These are phyloP conservation scores for Cercospora sp. DNA, from an alignment of 2,329 filamentous ascomycete species.

Conservation along the genomic window DNA sequence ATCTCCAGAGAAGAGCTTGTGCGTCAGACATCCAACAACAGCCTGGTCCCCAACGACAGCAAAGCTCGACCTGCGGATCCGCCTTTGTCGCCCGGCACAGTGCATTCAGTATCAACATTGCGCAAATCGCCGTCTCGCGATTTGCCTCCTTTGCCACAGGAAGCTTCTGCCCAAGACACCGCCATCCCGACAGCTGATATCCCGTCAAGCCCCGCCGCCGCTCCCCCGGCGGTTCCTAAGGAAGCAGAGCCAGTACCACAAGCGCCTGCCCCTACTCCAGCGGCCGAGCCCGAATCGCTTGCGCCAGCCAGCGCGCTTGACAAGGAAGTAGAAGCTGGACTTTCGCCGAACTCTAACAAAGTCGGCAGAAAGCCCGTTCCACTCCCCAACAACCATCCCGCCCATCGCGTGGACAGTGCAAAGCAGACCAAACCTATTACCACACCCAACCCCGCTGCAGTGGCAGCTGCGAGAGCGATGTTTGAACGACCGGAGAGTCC, in stretches of 20 bases:
- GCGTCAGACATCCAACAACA: constrained; percentile 32
- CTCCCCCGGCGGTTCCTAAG: constrained; percentile 13
- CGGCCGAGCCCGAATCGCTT: constrained; percentile 9
- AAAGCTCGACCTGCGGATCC: constrained; percentile 17
- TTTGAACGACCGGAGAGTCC: constrained; percentile 35
- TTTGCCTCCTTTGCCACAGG: constrained; percentile 13
- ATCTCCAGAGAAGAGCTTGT: constrained; percentile 33
- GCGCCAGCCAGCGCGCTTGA: constrained; percentile 23
- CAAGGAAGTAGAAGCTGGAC: constrained; percentile 27
- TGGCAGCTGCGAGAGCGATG: constrained; percentile 38
- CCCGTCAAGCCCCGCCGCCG: constrained; percentile 3
- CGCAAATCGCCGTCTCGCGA: constrained; percentile 16
- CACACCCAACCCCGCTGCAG: constrained; percentile 36
- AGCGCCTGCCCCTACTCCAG: constrained; percentile 8
- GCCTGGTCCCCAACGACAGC: constrained; percentile 27
- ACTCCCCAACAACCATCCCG: constrained; percentile 45
- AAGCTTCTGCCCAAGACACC: constrained; percentile 1
- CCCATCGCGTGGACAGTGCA: constrained; percentile 39
- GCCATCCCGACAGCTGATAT: not conserved
- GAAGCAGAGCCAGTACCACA: constrained; percentile 22
- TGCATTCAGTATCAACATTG: constrained; percentile 8
- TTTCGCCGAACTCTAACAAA: constrained; percentile 26
- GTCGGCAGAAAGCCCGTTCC: constrained; percentile 39
- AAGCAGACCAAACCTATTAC: constrained; percentile 27
- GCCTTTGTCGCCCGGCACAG: constrained; percentile 3